phyloP scores from a whole-genome alignment of 1,139 yeast species.

The Keqinozyma sinolaborantium region DNA sequence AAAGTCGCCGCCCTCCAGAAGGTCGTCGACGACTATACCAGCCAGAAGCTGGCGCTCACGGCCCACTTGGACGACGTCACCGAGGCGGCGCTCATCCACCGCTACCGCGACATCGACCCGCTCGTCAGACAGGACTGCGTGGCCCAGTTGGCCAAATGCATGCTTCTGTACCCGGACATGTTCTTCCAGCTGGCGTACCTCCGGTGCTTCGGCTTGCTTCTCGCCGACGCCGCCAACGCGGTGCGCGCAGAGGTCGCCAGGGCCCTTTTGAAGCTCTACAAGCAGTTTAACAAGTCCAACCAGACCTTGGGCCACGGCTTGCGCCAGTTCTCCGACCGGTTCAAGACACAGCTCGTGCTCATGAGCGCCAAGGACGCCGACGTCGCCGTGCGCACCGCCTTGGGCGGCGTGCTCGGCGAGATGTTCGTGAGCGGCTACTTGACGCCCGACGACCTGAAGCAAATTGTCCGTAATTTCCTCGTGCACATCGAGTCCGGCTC shows the following conservation, averaged over 20 bases:
- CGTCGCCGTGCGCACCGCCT: constrained; percentile 46
- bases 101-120: constrained; percentile 81
- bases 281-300: constrained; percentile 15
- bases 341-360: constrained; percentile 60
- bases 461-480: constrained; percentile 42
- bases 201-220: constrained; percentile 79
- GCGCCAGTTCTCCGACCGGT: constrained; percentile 70
- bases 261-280: constrained; percentile 50
- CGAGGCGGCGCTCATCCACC: constrained; percentile 64
- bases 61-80: constrained; percentile 64
- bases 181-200: constrained; percentile 69
- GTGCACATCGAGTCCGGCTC: constrained; percentile 24
- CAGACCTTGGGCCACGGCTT: constrained; percentile 39
- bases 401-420: constrained; percentile 54
- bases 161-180: constrained; percentile 63
- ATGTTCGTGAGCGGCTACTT: constrained; percentile 60
- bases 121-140: constrained; percentile 69
- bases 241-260: constrained; percentile 68
- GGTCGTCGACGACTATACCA: constrained; percentile 45
- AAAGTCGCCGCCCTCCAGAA: constrained; percentile 40
- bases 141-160: constrained; percentile 60
- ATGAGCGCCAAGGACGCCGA: constrained; percentile 41
- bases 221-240: constrained; percentile 61
- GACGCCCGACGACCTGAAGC: constrained; percentile 49
- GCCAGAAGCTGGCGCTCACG: constrained; percentile 50